Evolutionary conservation across 768 basidiomycete genomes (phyloP).

Genomic region (Tylopilus felleus): DNA sequence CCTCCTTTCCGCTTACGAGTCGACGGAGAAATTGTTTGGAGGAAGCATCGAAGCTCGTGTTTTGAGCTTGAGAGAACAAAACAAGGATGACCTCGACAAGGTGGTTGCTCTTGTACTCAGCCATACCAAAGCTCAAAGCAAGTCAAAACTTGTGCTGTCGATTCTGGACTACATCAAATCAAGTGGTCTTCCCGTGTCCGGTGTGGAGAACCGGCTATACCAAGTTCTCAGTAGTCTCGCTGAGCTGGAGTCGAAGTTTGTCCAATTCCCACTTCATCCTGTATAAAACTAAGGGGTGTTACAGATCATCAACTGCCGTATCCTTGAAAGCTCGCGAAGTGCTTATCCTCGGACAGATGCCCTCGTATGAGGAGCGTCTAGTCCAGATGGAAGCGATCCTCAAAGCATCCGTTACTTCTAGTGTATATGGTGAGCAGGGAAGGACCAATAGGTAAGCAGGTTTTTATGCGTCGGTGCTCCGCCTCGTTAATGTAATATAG

Average conservation of each 20-base stretch:
- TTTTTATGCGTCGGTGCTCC: not conserved
- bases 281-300: constrained; percentile 2
- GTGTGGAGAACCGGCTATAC: constrained; percentile 69
- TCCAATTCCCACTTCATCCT: constrained; percentile 5
- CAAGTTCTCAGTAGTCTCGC: constrained; percentile 79
- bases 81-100: constrained; percentile 90
- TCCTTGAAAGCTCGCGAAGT: constrained; percentile 96
- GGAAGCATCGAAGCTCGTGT: constrained; percentile 93
- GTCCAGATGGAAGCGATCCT: constrained; percentile 94
- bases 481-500: constrained; percentile 36
- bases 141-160: constrained; percentile 81
- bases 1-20: constrained; percentile 74
- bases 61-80: constrained; percentile 81
- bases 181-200: constrained; percentile 70
- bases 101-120: constrained; percentile 86
- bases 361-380: constrained; percentile 92
- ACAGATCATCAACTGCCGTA: constrained; percentile 85
- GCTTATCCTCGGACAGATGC: constrained; percentile 92
- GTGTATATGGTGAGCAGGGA: constrained; percentile 85
- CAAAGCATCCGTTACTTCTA: constrained; percentile 80
- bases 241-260: constrained; percentile 83
- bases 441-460: constrained; percentile 53
- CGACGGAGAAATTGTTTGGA: constrained; percentile 89
- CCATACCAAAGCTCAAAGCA: constrained; percentile 93
- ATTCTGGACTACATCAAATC: constrained; percentile 89